Base-by-base conservation (phyloP, 192 early-diverging fungal species). In the Backusella macrospora region DNA sequence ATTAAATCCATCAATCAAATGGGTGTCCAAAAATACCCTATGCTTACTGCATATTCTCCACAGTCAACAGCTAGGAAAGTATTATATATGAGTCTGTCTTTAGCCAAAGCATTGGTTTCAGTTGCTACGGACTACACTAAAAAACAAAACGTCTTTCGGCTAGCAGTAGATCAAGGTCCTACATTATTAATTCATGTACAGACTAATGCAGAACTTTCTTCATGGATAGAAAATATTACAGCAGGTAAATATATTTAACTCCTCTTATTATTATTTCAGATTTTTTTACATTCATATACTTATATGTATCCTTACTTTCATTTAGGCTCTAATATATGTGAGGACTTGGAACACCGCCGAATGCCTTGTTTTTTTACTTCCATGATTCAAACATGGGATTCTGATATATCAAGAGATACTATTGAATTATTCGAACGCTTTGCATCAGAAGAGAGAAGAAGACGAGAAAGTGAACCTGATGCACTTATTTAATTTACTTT, bases 201-300 rank as follows among this genome's bases (percentile, higher is more conserved):
- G 34, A 69, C 62, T 7, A 12, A 15, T 16, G 55, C 66, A 10
- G 66, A 68, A 23, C 37, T 75, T 15, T 55, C 16, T 46, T 66
- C 63, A 16, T 75, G 73, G 73, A 62, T 75, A 7, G 73, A 75
- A 59, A 67, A 75, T 23, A 62, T 75, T 44, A 37, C 67, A 34
- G 65, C 73, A 34, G 73, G 66, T 69, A 63, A 64, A 59, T 59
- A 65, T 39, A 6, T 63, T 5, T 16, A 65, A 13, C 15, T 65
- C 15, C 1, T 16, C 4, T 14, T 7, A 39, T 16, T 65, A 65
- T 65, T 65, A 18, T 39, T 18, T 7, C 4, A 18, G 26, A 26
- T 13, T 29, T 37, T 62, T 26, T 63, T 63, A 9, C 29, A 18
- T 63, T 37, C 23, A 59, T 63, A 63, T 63, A 12, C 5, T 63